Base-by-base conservation (phyloP, 306 rosid species). In the Rubus parviflorus region DNA sequence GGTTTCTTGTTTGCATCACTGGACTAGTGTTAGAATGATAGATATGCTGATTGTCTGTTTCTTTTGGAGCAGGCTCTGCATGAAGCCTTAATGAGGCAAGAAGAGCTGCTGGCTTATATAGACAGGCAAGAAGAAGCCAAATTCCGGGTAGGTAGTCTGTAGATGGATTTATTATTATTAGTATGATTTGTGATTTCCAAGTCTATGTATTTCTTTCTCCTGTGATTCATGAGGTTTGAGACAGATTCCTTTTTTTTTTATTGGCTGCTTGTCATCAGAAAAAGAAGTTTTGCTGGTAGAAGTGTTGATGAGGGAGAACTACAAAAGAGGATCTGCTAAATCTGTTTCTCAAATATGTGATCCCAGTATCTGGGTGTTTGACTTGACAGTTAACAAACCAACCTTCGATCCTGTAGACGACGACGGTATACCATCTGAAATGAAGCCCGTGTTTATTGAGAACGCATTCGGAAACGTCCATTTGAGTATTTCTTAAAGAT, bases 31-130 rank as follows among this genome's bases (percentile, higher is more conserved):
- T 72, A 51, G n/a, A 72, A 68, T 61, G 52, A 51, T 81, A 68
- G 23, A 46, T 43, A 14, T 70, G 17, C 77, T 78, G 63, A 41
- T 80, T 53, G 51, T 46, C 14, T 60, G 70, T 56, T 52, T 43
- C 68, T 63, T 76, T 72, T 66, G 72, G 77, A 65, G 74, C 77
- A 95, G 99, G 97, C 99, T 80, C 89, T 95, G 49, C 83, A 95
- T 74, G 96, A 92, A 70, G 99, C 97, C 3, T 81, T 90, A 62
- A 92, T 95, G 93, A 90, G 86, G 82, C 99, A 95, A 87, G 99
- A 95, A 84, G 99, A 95, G 77, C 79, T 95, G 79, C 92, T 95
- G 78, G 97, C 97, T 37, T 90, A 89, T 83, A 88, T 95, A 22
- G 97, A 95, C 81, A 65, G 90, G 45, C 97, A 95, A 78, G 93